A percentile compares a stretch with the other conserved stretches of the same genome.
These are phyloP conservation scores for Xylaria sp. DNA, from an alignment of 2,329 filamentous ascomycete species.

Conservation along the genomic window DNA sequence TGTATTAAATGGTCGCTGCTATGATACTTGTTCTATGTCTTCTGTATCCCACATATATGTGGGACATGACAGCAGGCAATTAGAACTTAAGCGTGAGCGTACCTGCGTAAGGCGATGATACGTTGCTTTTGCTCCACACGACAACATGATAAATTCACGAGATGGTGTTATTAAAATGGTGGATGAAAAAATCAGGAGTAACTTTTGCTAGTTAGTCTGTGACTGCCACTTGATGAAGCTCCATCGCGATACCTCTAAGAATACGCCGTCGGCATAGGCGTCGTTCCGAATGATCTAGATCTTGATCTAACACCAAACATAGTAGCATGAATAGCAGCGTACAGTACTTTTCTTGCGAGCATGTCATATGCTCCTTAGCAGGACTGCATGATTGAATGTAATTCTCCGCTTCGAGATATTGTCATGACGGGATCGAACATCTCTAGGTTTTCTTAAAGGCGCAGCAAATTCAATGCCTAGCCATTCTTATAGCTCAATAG, in stretches of 20 bases:
- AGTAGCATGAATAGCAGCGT: too few species aligned
- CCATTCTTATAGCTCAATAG: not conserved
- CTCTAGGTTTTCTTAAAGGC: not conserved
- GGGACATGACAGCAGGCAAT: too few species aligned
- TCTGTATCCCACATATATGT: not conserved
- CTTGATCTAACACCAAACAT: too few species aligned
- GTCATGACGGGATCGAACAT: too few species aligned
- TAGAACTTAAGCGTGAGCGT: not conserved
- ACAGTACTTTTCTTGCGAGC: too few species aligned
- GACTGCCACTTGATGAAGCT: too few species aligned
- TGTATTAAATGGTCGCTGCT: not conserved
- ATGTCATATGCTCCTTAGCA: not conserved
- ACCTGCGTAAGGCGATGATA: not conserved
- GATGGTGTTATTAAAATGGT: not conserved
- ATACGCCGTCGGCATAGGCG: too few species aligned
- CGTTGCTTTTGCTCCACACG: not conserved
- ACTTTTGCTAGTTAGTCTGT: too few species aligned
- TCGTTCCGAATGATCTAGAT: too few species aligned
- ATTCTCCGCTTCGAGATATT: not conserved
- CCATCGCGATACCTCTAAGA: too few species aligned
- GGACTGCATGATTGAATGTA: not conserved
- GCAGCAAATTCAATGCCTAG: not conserved
- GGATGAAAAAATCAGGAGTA: too few species aligned
- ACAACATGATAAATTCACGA: not conserved
- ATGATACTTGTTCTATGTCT: not conserved